Base-by-base conservation (phyloP, 179 eudicot species). In the Gypsophila paniculata region DNA sequence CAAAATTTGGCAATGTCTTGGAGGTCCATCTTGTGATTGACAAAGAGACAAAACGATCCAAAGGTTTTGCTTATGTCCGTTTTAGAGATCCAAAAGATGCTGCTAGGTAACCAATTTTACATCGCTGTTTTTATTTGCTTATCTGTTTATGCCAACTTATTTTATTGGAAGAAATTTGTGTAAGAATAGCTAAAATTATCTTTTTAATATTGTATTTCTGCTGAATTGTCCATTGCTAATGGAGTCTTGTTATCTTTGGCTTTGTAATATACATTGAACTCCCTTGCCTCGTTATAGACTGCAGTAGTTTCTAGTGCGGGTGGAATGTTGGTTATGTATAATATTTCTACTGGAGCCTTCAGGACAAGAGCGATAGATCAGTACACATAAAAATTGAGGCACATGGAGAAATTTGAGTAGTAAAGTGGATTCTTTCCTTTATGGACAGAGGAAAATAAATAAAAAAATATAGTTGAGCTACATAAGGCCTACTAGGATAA, bases 1-100 rank as follows among this genome's bases (percentile, higher is more conserved):
- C 86, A 75, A 80, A 81, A 76, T 84, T 71, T 66, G 97, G 97
- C 29, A 74, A 82, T 72, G 74, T 94, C 49, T 75, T 91, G 64
- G 88, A 90, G 77, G 90, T 85, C 68, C 99, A 91, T 86, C 80
- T 94, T 68, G 90, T 89, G 59, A 79, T 91, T 68, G 99, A 94
- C 73, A 94, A 84, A 83, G 97, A 86, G 52, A 94, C 96, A 70
- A 90, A 83, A 60, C 87, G 86, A 39, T 91, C 97, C 69, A 91
- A 88, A 74, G 99, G 96, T 71, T 75, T 78, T 83, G 99, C 88
- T 53, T 91, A 86, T 81, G 84, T 90, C 58, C 86, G 59, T 48
- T 91, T 82, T 75, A 49, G 83, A 25, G 78, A 54, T 76, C 90
- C 92, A 74, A 91, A 87, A 86, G 87, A 87, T 78, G 99, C 96